phyloP scores from a whole-genome alignment of 768 basidiomycete genomes.

The Postia placenta region DNA sequence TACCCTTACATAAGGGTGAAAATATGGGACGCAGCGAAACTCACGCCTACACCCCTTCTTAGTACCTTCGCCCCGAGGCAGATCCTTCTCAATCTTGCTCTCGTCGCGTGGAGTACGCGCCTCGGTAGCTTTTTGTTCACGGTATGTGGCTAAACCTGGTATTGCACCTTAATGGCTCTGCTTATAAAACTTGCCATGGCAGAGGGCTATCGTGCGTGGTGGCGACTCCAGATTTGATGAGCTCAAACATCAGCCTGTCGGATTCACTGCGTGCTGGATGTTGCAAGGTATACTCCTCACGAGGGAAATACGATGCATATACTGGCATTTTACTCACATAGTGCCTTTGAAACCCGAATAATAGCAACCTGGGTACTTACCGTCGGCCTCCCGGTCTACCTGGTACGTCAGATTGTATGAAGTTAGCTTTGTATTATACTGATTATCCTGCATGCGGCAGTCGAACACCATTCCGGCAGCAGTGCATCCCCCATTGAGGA shows the following conservation, averaged over 20 bases:
- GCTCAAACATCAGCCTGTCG: conserved; percentile 40
- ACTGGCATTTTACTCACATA: too few relatives aligned
- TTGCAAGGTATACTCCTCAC: conserved; percentile 39
- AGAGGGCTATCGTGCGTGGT: conserved; percentile 46
- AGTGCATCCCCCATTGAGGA: conserved; percentile 44
- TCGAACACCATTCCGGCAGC: conserved; percentile 46
- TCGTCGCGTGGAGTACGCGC: conserved; percentile 56
- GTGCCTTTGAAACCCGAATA: background rate
- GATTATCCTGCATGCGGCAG: conserved; percentile 13
- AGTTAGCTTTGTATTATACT: background rate
- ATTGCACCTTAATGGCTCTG: conserved; percentile 23
- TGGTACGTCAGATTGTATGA: conserved; percentile 26
- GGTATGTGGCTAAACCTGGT: conserved; percentile 27
- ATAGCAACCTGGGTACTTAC: conserved; percentile 61
- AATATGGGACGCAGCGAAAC: conserved; percentile 34
- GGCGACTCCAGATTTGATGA: conserved; percentile 64
- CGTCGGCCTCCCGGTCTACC: conserved; percentile 64
- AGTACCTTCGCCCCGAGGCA: conserved; percentile 54
- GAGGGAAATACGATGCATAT: background rate
- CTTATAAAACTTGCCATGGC: background rate
- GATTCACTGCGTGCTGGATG: conserved; percentile 58
- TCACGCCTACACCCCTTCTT: conserved; percentile 33
- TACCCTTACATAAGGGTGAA: conserved; percentile 50
- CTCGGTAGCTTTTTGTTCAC: conserved; percentile 54
- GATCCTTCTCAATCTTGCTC: conserved; percentile 47